Conservation (phyloP, 306 rosid genomes). For the Fragaria nilgerrensis region DNA sequence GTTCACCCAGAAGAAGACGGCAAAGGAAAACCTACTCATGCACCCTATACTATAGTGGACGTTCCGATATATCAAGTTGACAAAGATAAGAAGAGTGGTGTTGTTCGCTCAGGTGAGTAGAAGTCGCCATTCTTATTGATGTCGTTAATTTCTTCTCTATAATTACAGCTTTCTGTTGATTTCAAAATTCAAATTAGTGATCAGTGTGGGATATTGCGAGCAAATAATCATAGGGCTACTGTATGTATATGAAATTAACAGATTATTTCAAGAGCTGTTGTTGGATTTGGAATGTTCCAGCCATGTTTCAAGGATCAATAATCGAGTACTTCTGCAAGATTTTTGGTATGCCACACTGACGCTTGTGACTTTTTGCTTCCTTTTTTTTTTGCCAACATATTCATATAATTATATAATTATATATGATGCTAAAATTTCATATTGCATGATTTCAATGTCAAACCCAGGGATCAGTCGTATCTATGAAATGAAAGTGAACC, state of each 20-base stretch:
- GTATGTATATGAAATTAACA: too few species aligned
- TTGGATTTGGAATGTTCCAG: too few species aligned
- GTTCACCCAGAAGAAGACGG: too few species aligned
- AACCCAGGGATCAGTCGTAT: conserved; percentile 2
- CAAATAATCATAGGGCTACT: too few species aligned
- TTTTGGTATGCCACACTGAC: background rate
- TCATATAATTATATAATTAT: background rate
- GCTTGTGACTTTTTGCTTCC: background rate
- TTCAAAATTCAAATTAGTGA: too few species aligned
- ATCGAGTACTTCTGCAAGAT: background rate
- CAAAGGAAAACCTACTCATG: background rate
- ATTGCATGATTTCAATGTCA: background rate
- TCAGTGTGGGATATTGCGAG: too few species aligned
- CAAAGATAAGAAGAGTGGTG: background rate
- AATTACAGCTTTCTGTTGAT: too few species aligned
- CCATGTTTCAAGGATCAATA: background rate
- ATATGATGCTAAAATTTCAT: background rate
- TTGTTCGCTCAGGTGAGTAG: background rate
- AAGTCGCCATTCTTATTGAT: too few species aligned
- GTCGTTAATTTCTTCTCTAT: too few species aligned
- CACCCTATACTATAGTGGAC: background rate
- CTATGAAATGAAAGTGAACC: background rate
- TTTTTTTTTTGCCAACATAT: background rate
- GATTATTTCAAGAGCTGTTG: background rate
- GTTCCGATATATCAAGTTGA: background rate